Base-by-base conservation (phyloP, 2,329 filamentous ascomycete species). In the Ustilaginoidea virens region DNA sequence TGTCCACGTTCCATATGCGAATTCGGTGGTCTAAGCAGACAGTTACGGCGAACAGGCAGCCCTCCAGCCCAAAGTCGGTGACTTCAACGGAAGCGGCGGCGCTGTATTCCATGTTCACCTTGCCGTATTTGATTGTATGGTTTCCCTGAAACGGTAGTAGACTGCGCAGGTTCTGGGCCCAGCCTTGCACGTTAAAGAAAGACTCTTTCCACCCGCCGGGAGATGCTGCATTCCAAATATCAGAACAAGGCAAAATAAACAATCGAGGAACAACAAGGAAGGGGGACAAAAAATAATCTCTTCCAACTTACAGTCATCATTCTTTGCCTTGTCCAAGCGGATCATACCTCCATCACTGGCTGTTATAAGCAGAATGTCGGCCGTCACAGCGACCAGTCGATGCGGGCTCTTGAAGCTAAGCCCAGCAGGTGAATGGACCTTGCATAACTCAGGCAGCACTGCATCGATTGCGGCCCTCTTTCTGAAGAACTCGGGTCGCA, bases 21-120 rank as follows among this genome's bases (percentile, higher is more conserved):
- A 98, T 58, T 8, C 74, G 77, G 48, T 98, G 86, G 42, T 98
- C 86, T 34, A 98, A 61, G 37, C 80, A 90, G 27, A 93, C 72
- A 0, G 86, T 86, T 42, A 93, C 81, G 2, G 69, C 60, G 39
- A 70, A 75, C 1, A 62, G 53, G 5, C 53, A 53, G 28, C 59
- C 51, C 7, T 65, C 55, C 13, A 66, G 48, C 4, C 64, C 66
- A 34, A 71, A 51, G 17, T 56, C 51, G 8, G 65, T 61, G 29
- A 67, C 49, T 48, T 71, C 52, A 38, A 70, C 66, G 4, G 78
- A 74, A 1, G 73, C 74, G 4, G 76, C 74, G 3, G 79, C 66
- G 33, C 69, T 74, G 35, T 71, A 58, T 36, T 85, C 77, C 51
- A 81, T 65, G 35, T 72, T 72, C 32, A 64, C 47, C 38, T 69